Evolutionary conservation across 2,329 filamentous ascomycete genomes (phyloP), one percentile per base, ranked within the genome.

Genomic region (Alternaria sp.): DNA sequence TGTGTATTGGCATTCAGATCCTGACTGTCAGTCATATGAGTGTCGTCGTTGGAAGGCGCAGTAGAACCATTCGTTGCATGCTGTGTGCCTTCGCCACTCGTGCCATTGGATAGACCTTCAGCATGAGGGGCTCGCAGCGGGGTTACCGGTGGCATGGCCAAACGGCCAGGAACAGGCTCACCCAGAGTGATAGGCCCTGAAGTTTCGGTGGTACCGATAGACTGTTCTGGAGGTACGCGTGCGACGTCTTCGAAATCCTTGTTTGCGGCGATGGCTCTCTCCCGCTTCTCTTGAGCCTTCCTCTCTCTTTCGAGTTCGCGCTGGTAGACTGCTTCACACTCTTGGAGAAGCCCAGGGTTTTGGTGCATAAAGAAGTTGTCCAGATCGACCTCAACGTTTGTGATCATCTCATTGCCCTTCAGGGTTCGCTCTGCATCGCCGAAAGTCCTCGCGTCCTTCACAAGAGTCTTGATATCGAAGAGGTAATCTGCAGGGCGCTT

Each of bases 331-430:
- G 88, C 90, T 68, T 97, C 93, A 83, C 93, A 97, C 73, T 96
- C 90, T 2, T 83, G 81, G 5, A 70, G 63, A 45, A 74, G 50
- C 11, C 83, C 84, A 13, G 91, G 88, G 67, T 91, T 83, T 8
- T 80, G 86, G 45, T 85, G 84, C 47, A 62, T 65, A 74, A 93
- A 90, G 60, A 87, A 63, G n/a, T 60, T 88, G 46, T 89, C 89
- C 66, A 98, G 91, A 80, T 98, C 95, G 32, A 98, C 95, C 77
- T 97, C 93, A 3, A 97, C 95, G 74, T 98, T 98, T 21, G 93
- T 89, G 36, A 94, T 84, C 72, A 99, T 89, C 81, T 99, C 96
- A 63, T 96, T 97, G 1, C 93, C 94, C 78, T 94, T 96, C 57
- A 97, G 83, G 2, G 90, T 89, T 44, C 93, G 87, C 66, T 97